A percentile compares a stretch with the other conserved stretches of the same genome.
These are phyloP conservation scores for Acanthamoeba royreba DNA, from an alignment of 208 protist genomes.

Conservation along the genomic window DNA sequence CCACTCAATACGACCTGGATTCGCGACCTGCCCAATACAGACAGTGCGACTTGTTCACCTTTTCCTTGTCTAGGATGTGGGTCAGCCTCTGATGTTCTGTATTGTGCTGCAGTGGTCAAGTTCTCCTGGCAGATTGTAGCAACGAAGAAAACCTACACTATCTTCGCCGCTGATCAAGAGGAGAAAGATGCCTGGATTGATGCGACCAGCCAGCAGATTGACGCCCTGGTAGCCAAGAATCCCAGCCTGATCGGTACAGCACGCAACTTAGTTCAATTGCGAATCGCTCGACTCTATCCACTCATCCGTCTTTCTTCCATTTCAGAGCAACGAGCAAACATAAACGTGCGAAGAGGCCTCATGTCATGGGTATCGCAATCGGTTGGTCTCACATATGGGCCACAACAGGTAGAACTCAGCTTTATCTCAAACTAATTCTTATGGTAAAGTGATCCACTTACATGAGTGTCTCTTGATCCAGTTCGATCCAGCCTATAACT, in stretches of 20 bases:
- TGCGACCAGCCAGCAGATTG: not conserved
- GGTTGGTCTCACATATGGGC: not conserved
- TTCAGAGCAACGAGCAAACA: not conserved
- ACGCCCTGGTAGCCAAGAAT: not conserved
- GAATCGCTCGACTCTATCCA: not conserved
- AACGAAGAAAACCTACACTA: slow-evolving; percentile 19
- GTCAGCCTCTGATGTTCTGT: too few relatives aligned
- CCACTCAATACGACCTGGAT: not conserved
- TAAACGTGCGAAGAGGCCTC: not conserved
- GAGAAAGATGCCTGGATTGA: not conserved
- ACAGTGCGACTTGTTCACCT: not conserved
- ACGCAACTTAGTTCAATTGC: not conserved
- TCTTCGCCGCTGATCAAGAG: not conserved
- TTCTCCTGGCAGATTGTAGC: not conserved
- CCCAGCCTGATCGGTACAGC: not conserved
- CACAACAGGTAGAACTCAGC: not conserved
- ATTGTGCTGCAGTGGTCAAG: not conserved
- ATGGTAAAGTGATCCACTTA: not conserved
- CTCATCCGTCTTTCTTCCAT: too few relatives aligned
- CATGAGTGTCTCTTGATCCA: not conserved
- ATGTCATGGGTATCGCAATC: not conserved
- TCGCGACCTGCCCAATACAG: slow-evolving; percentile 2
- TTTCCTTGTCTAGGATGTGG: too few relatives aligned
- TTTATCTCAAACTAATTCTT: too few relatives aligned
- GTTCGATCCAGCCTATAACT: not conserved